Evolutionary conservation across 805 yeast genomes (phyloP), one percentile per base, ranked within the genome.

Genomic region (Candida argentea): DNA sequence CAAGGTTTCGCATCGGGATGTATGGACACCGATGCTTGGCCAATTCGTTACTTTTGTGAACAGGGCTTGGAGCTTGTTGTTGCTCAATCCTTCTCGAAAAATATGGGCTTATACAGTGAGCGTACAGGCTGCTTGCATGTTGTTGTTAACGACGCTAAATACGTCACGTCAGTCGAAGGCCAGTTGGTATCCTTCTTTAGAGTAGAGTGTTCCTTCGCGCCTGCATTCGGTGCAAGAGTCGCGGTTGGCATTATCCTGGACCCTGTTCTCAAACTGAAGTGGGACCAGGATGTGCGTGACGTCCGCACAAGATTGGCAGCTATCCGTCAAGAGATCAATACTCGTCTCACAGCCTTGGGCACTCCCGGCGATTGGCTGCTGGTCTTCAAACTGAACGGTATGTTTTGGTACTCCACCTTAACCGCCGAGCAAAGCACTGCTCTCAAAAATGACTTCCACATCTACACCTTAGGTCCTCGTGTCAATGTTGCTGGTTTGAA

Each of bases 401-500:
- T 64, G 36, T 64, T 64, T 42, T 63, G 68, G 68, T 61, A 35
- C 42, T 47, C 63, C 7, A 67, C 67, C 4, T 52, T 64, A 36
- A 46, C 54, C 6, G 36, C 38, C 9, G 44, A 39, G 26, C 69
- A 64, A 34, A 50, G 46, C 27, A 38, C 43, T 10, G 38, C 37
- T 26, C 50, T 64, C 40, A 44, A 43, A 3, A 43, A 47, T 17
- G 49, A 56, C 28, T 48, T 50, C 35, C 67, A 61, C 32, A 49
- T 63, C 24, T 62, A 63, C 39, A 45, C 56, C 8, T 55, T 64
- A 13, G 30, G 31, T 13, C 49, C 45, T 33, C 50, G 70, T 31
- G 64, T 63, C 28, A 64, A 64, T 39, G 48, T 64, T 31, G 68
- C 69, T 4, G 66, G 70, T 10, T 46, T 64, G 40, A 58, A 58